phyloP scores from a whole-genome alignment of 495 filamentous ascomycete species.

The Aspergillus incahuasiensis region DNA sequence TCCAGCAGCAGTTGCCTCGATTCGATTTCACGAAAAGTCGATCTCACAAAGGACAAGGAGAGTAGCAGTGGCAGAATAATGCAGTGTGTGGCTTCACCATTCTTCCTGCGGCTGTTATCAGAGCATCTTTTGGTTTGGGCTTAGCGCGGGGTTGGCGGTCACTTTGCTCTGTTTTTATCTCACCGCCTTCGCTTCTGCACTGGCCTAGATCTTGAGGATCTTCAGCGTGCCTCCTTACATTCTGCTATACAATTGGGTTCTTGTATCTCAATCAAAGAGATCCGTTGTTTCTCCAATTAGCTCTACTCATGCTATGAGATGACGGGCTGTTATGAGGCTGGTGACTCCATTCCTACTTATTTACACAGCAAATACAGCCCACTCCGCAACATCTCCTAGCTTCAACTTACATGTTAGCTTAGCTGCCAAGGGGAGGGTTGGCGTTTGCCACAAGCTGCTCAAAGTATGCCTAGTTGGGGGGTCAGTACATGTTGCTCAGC shows the following conservation, averaged over 20 bases:
- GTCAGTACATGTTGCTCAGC: background rate
- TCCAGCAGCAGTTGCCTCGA: conserved; percentile 1
- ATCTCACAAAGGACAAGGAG: conserved; percentile 1
- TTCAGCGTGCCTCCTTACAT: background rate
- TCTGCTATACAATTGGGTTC: too few relatives aligned
- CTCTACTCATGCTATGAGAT: too few relatives aligned
- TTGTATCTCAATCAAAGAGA: too few relatives aligned
- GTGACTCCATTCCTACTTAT: background rate
- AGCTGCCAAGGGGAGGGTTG: conserved; percentile 42
- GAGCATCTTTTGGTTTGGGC: conserved; percentile 17
- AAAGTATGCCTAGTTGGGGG: conserved; percentile 50
- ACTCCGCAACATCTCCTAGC: too few relatives aligned
- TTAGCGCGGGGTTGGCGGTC: conserved; percentile 32
- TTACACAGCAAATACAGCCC: too few relatives aligned
- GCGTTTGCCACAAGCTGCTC: conserved; percentile 65
- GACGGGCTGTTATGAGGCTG: too few relatives aligned
- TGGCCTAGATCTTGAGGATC: too few relatives aligned
- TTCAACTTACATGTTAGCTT: too few relatives aligned
- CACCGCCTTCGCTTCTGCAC: conserved; percentile 19
- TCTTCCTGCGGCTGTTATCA: conserved; percentile 21
- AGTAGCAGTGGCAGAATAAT: background rate
- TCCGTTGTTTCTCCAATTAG: too few relatives aligned
- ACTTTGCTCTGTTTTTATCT: background rate
- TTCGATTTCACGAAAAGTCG: background rate
- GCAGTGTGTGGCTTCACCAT: conserved; percentile 23